A percentile compares a stretch with the other conserved stretches of the same genome.
phyloP scores from a whole-genome alignment of 352 stramenopile genomes.

The Pythium monospermum region DNA sequence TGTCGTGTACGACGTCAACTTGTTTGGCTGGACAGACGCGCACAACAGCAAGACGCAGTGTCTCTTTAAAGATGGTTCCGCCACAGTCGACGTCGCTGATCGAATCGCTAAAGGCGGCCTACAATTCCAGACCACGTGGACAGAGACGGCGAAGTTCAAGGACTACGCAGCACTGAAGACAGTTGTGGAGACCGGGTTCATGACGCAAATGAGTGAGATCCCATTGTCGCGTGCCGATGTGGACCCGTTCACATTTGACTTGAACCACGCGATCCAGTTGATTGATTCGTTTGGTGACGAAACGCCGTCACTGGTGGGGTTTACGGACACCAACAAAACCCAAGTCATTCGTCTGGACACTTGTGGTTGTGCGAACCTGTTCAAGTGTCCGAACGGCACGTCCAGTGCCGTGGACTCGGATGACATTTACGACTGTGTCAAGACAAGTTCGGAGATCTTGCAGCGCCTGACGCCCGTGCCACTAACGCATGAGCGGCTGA shows the following conservation, averaged over 20 bases:
- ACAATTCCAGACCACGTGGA: slow-evolving; percentile 66
- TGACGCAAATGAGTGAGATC: slow-evolving; percentile 24
- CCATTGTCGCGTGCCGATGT: slow-evolving; percentile 33
- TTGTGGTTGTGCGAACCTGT: slow-evolving; percentile 90
- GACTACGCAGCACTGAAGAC: slow-evolving; percentile 79
- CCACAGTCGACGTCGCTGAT: slow-evolving; percentile 7
- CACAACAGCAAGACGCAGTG: slow-evolving; percentile 54
- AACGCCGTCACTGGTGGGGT: slow-evolving; percentile 70
- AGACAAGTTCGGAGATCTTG: slow-evolving; percentile 88
- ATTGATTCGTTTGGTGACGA: slow-evolving; percentile 86
- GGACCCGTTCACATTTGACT: slow-evolving; percentile 91
- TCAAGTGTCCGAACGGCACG: slow-evolving; percentile 95
- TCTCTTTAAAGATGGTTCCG: slow-evolving; percentile 33
- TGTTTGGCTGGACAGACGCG: slow-evolving; percentile 51
- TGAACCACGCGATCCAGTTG: slow-evolving; percentile 82
- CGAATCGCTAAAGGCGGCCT: slow-evolving; percentile 31
- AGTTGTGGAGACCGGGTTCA: slow-evolving; percentile 40
- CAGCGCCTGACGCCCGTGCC: slow-evolving; percentile 83
- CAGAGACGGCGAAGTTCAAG: slow-evolving; percentile 43
- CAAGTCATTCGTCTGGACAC: slow-evolving; percentile 83
- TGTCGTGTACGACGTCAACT: slow-evolving; percentile 32
- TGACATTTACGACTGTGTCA: slow-evolving; percentile 87
- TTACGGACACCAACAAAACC: slow-evolving; percentile 31
- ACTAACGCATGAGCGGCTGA: slow-evolving; percentile 32
- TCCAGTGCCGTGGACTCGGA: slow-evolving; percentile 51